Conservation (phyloP, 169 alveolate genomes). For the Miamiensis avidus region DNA sequence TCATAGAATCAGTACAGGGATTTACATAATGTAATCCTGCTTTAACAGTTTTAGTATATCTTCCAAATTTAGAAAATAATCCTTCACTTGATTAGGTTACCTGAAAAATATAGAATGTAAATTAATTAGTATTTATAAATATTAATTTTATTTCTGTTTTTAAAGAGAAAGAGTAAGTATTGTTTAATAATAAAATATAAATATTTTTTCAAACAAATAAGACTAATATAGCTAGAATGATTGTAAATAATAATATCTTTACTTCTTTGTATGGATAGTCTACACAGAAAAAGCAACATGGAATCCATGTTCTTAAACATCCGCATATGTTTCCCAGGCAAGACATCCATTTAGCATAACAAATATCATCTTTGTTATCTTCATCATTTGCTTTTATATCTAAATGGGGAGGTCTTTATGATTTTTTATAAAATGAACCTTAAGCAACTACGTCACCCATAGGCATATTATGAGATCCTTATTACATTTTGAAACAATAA, state of each 20-base stretch:
- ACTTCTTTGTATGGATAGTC: constrained; percentile 38
- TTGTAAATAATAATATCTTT: not conserved
- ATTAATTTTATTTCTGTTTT: no score
- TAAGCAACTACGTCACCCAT: no score
- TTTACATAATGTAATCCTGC: constrained; percentile 50
- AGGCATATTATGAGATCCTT: no score
- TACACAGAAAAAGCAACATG: constrained; percentile 42
- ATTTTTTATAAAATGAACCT: no score
- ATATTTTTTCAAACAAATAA: no score
- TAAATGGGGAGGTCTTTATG: not conserved
- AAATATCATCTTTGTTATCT: constrained; percentile 15
- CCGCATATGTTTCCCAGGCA: constrained; percentile 43
- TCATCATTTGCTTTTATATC: not conserved
- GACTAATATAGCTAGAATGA: not conserved
- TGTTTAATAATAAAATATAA: no score
- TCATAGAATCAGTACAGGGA: constrained; percentile 47
- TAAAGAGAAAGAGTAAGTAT: no score
- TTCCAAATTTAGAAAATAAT: constrained; percentile 42
- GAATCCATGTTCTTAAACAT: constrained; percentile 48
- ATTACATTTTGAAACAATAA: no score
- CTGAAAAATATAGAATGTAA: not conserved
- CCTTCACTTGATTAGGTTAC: constrained; percentile 27
- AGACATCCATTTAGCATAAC: constrained; percentile 37
- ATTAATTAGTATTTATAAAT: not conserved
- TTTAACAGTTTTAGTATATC: constrained; percentile 32